Evolutionary conservation across 2,329 filamentous ascomycete species (phyloP).

Genomic region (Claviceps sp.): DNA sequence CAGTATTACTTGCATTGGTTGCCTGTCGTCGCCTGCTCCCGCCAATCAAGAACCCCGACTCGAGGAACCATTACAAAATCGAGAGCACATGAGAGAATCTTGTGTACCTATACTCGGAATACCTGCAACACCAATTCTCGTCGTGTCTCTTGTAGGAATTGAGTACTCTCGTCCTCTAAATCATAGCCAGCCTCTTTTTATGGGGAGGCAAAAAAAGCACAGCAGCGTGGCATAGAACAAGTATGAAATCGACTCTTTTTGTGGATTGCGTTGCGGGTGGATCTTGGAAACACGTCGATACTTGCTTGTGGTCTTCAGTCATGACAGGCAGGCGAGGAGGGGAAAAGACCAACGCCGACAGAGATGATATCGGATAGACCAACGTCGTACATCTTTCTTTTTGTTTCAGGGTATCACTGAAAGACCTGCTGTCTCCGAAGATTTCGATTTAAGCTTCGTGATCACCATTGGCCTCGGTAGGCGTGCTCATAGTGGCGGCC

Average conservation of each 20-base stretch:
- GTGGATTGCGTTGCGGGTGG: slow-evolving; percentile 16
- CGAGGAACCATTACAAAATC: slow-evolving; percentile 3
- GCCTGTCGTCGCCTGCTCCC: slow-evolving; percentile 7
- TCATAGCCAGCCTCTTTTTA: slow-evolving; percentile 16
- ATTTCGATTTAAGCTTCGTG: slow-evolving; percentile 31
- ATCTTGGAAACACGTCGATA: slow-evolving; percentile 26
- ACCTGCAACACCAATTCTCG: slow-evolving; percentile 9
- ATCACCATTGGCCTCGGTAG: slow-evolving; percentile 41
- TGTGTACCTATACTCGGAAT: slow-evolving; percentile 3
- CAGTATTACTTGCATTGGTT: slow-evolving; percentile 7
- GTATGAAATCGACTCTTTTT: slow-evolving; percentile 14
- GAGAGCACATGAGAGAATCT: slow-evolving; percentile 1
- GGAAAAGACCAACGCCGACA: slow-evolving; percentile 34
- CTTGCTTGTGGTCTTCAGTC: slow-evolving; percentile 29
- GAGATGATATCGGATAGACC: slow-evolving; percentile 21
- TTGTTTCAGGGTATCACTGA: slow-evolving; percentile 18
- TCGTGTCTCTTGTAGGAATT: slow-evolving; percentile 2
- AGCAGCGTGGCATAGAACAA: slow-evolving; percentile 19
- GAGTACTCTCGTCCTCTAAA: slow-evolving; percentile 19
- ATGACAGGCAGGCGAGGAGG: slow-evolving; percentile 9
- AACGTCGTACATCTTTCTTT: slow-evolving; percentile 23
- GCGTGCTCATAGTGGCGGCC: slow-evolving; percentile 21
- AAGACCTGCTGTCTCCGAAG: slow-evolving; percentile 17
- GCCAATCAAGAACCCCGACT: slow-evolving; percentile 1
- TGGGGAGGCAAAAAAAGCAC: slow-evolving; percentile 14